Evolutionary conservation across 257 asterid species (phyloP).

Genomic region (Dorcoceras hygrometricum): DNA sequence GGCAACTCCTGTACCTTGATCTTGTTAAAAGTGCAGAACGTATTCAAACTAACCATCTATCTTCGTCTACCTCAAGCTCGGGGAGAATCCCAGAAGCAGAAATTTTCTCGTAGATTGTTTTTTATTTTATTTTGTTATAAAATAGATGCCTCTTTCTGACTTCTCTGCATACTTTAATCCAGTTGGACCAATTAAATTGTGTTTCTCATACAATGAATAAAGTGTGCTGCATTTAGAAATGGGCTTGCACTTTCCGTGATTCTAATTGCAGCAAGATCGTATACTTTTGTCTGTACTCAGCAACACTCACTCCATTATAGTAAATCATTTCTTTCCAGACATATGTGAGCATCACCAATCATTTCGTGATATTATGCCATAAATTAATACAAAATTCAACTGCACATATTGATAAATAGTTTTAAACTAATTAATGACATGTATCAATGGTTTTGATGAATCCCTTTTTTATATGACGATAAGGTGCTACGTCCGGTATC

Average conservation of each 20-base stretch:
- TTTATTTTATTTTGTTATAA: too few relatives aligned
- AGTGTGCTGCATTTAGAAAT: constrained; percentile 24
- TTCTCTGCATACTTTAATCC: too few relatives aligned
- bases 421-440: too few relatives aligned
- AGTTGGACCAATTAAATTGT: background rate
- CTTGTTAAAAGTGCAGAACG: background rate
- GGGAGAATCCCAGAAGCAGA: background rate
- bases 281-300: constrained; percentile 41
- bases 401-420: too few relatives aligned
- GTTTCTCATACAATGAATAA: constrained; percentile 13
- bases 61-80: background rate
- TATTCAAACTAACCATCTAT: too few relatives aligned
- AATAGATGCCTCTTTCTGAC: too few relatives aligned
- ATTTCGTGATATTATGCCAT: constrained; percentile 1
- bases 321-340: constrained; percentile 21
- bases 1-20: background rate
- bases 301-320: constrained; percentile 12
- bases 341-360: constrained; percentile 23
- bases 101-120: background rate
- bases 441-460: too few relatives aligned
- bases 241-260: constrained; percentile 24
- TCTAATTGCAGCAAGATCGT: constrained; percentile 24
- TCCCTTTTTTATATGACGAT: background rate
- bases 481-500: constrained; percentile 90
- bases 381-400: too few relatives aligned